Evolutionary conservation across 2,329 filamentous ascomycete genomes (phyloP).

Genomic region (Daldinia eschscholtzii): DNA sequence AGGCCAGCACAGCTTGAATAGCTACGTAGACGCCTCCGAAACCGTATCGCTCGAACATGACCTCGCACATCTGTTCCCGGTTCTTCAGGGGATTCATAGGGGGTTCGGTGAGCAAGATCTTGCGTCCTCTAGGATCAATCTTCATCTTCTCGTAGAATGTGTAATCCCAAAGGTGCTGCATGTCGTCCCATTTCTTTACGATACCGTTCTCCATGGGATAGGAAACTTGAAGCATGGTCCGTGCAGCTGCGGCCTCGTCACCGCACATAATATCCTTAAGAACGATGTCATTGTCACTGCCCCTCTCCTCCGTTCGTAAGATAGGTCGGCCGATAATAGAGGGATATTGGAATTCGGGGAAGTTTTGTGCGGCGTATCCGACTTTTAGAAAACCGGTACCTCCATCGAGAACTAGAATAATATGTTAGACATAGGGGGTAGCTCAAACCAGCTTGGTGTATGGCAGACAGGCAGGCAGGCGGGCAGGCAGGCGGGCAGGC

Average conservation of each 20-base stretch:
- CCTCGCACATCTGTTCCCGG: conserved; percentile 96
- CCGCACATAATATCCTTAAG: conserved; percentile 99
- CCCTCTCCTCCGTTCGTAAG: conserved; percentile 91
- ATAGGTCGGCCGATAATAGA: conserved; percentile 98
- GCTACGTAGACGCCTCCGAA: conserved; percentile 98
- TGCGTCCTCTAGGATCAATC: conserved; percentile 88
- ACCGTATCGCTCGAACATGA: conserved; percentile 98
- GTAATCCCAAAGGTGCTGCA: conserved; percentile 99
- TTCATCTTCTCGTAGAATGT: conserved; percentile 98
- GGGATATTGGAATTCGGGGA: conserved; percentile 98
- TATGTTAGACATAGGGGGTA: conserved; percentile 42
- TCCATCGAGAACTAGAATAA: conserved; percentile 89
- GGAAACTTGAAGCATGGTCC: conserved; percentile 97
- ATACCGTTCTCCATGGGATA: conserved; percentile 99
- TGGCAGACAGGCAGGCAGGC: not conserved
- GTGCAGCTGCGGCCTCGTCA: conserved; percentile 94
- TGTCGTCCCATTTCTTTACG: conserved; percentile 99
- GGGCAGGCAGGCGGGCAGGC: too few relatives aligned
- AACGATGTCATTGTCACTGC: conserved; percentile 72
- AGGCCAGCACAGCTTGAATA: conserved; percentile 93
- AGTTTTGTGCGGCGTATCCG: conserved; percentile 99
- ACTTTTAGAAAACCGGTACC: conserved; percentile 99
- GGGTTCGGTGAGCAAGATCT: conserved; percentile 97
- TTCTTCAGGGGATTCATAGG: conserved; percentile 98
- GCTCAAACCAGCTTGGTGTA: conserved; percentile 5